These are phyloP conservation scores for Tolypocladium endophyticum DNA, from an alignment of 2,329 filamentous ascomycete genomes.

Conservation along the genomic window DNA sequence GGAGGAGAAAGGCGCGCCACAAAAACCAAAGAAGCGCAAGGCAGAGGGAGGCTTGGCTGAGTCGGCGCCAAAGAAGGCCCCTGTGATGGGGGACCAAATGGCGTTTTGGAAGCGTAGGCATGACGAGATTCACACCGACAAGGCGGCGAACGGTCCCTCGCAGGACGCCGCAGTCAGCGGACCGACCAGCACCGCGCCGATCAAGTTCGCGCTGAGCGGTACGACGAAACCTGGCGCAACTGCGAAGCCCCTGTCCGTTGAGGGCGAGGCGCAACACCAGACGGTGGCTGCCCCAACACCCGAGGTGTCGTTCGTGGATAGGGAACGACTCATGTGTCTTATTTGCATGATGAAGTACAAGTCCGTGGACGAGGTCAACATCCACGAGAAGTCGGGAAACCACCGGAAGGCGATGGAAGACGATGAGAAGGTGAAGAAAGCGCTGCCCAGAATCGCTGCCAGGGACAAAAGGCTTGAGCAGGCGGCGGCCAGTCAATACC, in stretches of 20 bases:
- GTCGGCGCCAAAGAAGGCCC: conserved; percentile 23
- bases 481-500: conserved; percentile 33
- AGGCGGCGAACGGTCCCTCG: neutral
- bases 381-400: conserved; percentile 31
- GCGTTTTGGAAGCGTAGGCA: conserved; percentile 34
- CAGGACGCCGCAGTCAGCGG: neutral
- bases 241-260: conserved; percentile 1
- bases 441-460: conserved; percentile 26
- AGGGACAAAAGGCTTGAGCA: conserved; percentile 25
- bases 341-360: conserved; percentile 38
- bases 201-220: conserved; percentile 22
- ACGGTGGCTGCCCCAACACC: neutral
- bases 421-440: conserved; percentile 37
- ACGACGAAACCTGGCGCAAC: conserved; percentile 8
- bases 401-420: conserved; percentile 30
- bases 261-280: conserved; percentile 4
- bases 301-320: conserved; percentile 46
- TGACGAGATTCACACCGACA: conserved; percentile 24
- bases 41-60: conserved; percentile 25
- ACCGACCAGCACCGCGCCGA: conserved; percentile 6
- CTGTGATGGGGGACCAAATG: conserved; percentile 31
- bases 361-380: conserved; percentile 28
- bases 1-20: conserved; percentile 19
- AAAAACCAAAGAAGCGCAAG: conserved; percentile 44
- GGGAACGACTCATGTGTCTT: conserved; percentile 34